A percentile compares a stretch with the other conserved stretches of the same genome.
Evolutionary conservation across 192 early-diverging fungal species (phyloP).

Genomic region (Backusella parvicylindrica): DNA sequence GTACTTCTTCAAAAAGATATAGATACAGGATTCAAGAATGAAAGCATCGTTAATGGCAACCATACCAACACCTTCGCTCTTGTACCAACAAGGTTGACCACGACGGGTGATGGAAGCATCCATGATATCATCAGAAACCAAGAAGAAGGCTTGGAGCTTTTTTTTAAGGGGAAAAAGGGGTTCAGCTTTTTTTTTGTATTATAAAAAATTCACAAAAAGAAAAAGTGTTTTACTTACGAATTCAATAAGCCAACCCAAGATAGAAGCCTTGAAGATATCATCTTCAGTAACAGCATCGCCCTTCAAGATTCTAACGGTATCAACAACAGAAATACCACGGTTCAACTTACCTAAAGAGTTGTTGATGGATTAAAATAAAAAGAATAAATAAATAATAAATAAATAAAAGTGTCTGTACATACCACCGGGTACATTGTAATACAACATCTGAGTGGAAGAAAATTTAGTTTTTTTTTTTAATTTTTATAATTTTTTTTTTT

Average conservation of each 20-base stretch:
- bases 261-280: constrained; percentile 82
- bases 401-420: constrained; percentile 4
- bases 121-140: constrained; percentile 99
- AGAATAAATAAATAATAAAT: background rate
- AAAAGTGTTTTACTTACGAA: constrained; percentile 50
- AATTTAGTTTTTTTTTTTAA: constrained; percentile 23
- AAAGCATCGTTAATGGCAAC: constrained; percentile 97
- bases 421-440: constrained; percentile 63
- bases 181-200: background rate
- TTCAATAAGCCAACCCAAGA: constrained; percentile 95
- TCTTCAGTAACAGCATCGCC: constrained; percentile 69
- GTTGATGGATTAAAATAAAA: background rate
- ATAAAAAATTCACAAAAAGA: background rate
- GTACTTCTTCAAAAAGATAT: constrained; percentile 92
- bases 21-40: constrained; percentile 90
- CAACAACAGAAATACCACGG: constrained; percentile 93
- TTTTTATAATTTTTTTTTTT: background rate
- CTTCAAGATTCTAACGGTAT: constrained; percentile 80
- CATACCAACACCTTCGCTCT: constrained; percentile 73
- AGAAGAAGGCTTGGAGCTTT: constrained; percentile 96
- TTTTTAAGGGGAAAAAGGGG: constrained; percentile 6
- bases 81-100: constrained; percentile 98
- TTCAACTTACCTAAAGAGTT: constrained; percentile 89
- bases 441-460: constrained; percentile 34
- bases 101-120: constrained; percentile 93